Base-by-base conservation (phyloP, 164 flowering plant genomes). In the Euptelea pleiosperma region DNA sequence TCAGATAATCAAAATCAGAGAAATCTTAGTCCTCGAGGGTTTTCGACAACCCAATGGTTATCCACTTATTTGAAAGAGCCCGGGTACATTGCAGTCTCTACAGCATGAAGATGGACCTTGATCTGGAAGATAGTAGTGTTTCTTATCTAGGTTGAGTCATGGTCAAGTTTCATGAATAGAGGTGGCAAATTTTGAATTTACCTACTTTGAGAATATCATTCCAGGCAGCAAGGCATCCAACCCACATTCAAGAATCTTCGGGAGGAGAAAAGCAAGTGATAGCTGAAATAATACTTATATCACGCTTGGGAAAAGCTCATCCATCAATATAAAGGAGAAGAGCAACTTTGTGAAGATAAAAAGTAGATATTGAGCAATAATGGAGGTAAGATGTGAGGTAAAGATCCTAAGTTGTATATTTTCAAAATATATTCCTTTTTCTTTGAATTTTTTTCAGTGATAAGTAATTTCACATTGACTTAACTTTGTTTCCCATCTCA, bases 31-130 rank as follows among this genome's bases (percentile, higher is more conserved):
- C 31, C 9, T 40, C 43, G 31, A 12, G 55, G 25, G 35, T 12
- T n/a, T 6, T 18, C 35, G 3, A 48, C 11, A 16, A 16, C 25
- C 29, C 19, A 30, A n/a, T 49, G 6, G 35, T 49, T n/a, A n/a
- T n/a, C n/a, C n/a, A n/a, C n/a, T n/a, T n/a, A n/a, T n/a, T 49
- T 28, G 35, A 49, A 49, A 49, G 21, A 49, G 34, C 33, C 15
- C 9, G n/a, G 7, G 35, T 49, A 16, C 52, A 28, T 28, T 9
- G 21, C 12, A 49, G 15, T 31, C 52, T 30, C 52, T 26, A 8
- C 33, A 26, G 2, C 4, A 11, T 15, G 16, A 29, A 15, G 10
- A 14, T 12, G 15, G 35, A 29, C 6, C 24, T 50, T 30, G 4
- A 8, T 12, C 22, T 2, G 11, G 9, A 15, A 0, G 36, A 15